Evolutionary conservation across 768 basidiomycete genomes (phyloP).

Genomic region (Termitomyces sp.): DNA sequence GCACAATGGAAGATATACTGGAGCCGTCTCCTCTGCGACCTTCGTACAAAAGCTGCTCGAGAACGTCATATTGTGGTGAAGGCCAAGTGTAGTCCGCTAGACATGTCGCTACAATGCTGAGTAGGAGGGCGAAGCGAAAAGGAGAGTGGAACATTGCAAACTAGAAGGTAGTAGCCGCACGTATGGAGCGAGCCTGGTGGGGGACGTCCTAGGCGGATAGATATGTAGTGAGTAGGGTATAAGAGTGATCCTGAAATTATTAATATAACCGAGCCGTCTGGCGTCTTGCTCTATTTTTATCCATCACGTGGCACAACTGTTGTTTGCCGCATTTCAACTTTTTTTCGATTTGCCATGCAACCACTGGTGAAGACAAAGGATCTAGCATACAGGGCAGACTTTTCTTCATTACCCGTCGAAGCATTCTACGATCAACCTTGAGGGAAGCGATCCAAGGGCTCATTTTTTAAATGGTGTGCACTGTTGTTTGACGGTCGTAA

Average conservation of each 20-base stretch:
- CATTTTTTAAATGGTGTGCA: too few relatives aligned
- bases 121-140: constrained; percentile 13
- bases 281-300: not conserved
- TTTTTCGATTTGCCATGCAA: too few relatives aligned
- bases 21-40: constrained; percentile 30
- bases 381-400: too few relatives aligned
- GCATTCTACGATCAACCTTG: too few relatives aligned
- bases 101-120: constrained; percentile 14
- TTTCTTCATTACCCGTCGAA: too few relatives aligned
- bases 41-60: constrained; percentile 34
- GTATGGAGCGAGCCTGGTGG: constrained; percentile 3
- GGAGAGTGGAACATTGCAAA: constrained; percentile 20
- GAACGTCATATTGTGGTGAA: constrained; percentile 30
- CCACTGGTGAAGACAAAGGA: too few relatives aligned
- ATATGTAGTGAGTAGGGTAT: not conserved
- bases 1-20: constrained; percentile 25
- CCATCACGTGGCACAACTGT: too few relatives aligned
- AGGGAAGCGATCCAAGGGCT: too few relatives aligned
- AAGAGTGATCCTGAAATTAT: not conserved
- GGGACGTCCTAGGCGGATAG: not conserved
- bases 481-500: too few relatives aligned
- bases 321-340: too few relatives aligned
- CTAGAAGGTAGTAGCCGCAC: not conserved
- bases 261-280: too few relatives aligned
- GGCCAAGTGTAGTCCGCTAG: constrained; percentile 29